Base-by-base conservation (phyloP, 2,329 filamentous ascomycete genomes). In the Colletotrichum scovillei region DNA sequence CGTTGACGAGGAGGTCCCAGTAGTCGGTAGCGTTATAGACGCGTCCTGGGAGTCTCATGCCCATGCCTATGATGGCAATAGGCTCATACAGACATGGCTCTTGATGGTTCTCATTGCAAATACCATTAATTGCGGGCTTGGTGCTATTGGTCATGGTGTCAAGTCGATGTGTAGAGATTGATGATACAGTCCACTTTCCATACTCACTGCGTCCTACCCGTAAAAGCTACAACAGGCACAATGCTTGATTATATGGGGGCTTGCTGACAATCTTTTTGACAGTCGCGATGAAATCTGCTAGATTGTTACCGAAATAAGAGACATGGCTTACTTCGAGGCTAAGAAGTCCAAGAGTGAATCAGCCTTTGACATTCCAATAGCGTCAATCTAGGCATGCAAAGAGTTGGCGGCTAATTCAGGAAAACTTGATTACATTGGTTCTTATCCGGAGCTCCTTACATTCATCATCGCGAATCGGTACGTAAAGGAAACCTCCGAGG, bases 61-160 rank as follows among this genome's bases (percentile, higher is more conserved):
- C 81, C 73, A 82, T 79, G n/a, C 81, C 81, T 12, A 79, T 74
- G 52, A 82, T 79, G 26, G 81, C 81, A 24, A 82, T 78, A 5
- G 81, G 79, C 30, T 73, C 71, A 24, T 53, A 73, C 4, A 14
- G 4, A 14, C 5, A 22, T 9, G 22, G 16, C 2, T 9, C 22
- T 5, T 55, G 62, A 55, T 5, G 12, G 22, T 8, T 4, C 8
- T 19, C 46, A 16, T 38, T 26, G 14, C 46, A 22, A 5, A 16
- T 22, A 16, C n/a, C 7, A 30, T 35, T 35, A 4, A 12, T 8
- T 2, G 22, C 1, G 49, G 16, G 12, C 2, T 22, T 19, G 11
- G 12, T 28, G 24, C 53, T 32, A 24, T 64, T 28, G 5, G 11
- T 12, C 62, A 55, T 55, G 16, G 16, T 55, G 49, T 19, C 22